phyloP scores from a whole-genome alignment of 176 grass and related monocot species.

The Triticum timopheevii region DNA sequence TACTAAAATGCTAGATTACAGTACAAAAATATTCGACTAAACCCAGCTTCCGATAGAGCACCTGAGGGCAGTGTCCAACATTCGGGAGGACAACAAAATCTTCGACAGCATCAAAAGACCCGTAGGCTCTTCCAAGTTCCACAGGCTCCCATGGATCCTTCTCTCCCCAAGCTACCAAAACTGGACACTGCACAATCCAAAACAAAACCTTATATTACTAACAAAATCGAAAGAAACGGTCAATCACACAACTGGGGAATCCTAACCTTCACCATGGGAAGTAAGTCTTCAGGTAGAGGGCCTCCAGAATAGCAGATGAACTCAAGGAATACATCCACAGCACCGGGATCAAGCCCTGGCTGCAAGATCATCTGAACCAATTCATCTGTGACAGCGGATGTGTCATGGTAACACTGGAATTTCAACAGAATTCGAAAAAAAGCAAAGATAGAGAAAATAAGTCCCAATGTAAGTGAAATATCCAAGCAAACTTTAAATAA shows the following conservation, averaged over 20 bases:
- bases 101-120: slow-evolving; percentile 71
- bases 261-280: slow-evolving; percentile 71
- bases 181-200: slow-evolving; percentile 61
- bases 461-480: not conserved
- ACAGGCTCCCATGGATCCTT: slow-evolving; percentile 97
- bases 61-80: slow-evolving; percentile 97
- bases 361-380: slow-evolving; percentile 89
- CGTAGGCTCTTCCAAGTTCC: slow-evolving; percentile 83
- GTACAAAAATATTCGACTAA: not conserved
- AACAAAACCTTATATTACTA: not conserved
- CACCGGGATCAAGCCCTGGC: slow-evolving; percentile 82
- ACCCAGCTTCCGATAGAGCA: slow-evolving; percentile 16
- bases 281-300: slow-evolving; percentile 94
- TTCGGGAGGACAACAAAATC: slow-evolving; percentile 85
- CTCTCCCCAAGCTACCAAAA: slow-evolving; percentile 88
- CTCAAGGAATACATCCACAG: slow-evolving; percentile 93
- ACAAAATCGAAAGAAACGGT: not conserved
- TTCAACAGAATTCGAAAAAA: slow-evolving; percentile 13
- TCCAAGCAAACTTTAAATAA: slow-evolving; percentile 12
- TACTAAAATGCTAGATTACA: slow-evolving; percentile 1
- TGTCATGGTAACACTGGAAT: slow-evolving; percentile 90
- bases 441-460: not conserved
- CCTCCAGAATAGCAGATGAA: slow-evolving; percentile 98
- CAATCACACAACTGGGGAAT: not conserved
- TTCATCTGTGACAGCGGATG: slow-evolving; percentile 80